Evolutionary conservation across 2,329 filamentous ascomycete species (phyloP).

Genomic region (Hypoxylon sp.): DNA sequence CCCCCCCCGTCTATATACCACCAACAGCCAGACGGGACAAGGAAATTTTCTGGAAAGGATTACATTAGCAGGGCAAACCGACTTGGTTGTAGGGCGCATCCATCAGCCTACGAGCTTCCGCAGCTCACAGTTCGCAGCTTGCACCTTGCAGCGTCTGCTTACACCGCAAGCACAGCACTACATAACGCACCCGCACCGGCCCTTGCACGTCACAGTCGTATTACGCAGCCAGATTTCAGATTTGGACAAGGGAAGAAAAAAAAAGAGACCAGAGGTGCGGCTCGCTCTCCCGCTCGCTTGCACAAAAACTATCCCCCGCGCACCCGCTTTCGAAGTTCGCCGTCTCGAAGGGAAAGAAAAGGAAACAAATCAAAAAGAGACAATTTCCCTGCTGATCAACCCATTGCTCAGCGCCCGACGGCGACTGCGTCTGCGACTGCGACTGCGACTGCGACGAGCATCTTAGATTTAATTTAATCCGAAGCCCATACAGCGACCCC

Average conservation of each 20-base stretch:
- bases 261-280: conserved; percentile 44
- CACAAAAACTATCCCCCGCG: conserved; percentile 40
- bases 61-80: conserved; percentile 26
- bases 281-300: conserved; percentile 40
- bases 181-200: conserved; percentile 27
- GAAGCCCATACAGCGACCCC: conserved; percentile 4
- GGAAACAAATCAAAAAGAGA: conserved; percentile 9
- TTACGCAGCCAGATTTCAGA: conserved; percentile 42
- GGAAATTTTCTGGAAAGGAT: conserved; percentile 16
- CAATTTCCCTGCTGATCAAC: conserved; percentile 25
- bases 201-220: conserved; percentile 40
- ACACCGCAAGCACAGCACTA: conserved; percentile 41
- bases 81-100: conserved; percentile 35
- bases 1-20: conserved; percentile 32
- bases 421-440: conserved; percentile 22
- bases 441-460: conserved; percentile 7
- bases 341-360: background rate
- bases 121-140: background rate
- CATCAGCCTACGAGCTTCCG: conserved; percentile 20
- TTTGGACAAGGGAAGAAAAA: too few relatives aligned
- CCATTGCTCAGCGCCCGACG: conserved; percentile 28
- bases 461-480: conserved; percentile 8
- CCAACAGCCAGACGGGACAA: conserved; percentile 19
- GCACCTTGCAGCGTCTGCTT: conserved; percentile 37
- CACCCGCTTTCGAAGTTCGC: conserved; percentile 35